Evolutionary conservation across 1,284 basidiomycete species (phyloP), one percentile per base, ranked within the genome.

Genomic region (Microbotryum scabiosae): DNA sequence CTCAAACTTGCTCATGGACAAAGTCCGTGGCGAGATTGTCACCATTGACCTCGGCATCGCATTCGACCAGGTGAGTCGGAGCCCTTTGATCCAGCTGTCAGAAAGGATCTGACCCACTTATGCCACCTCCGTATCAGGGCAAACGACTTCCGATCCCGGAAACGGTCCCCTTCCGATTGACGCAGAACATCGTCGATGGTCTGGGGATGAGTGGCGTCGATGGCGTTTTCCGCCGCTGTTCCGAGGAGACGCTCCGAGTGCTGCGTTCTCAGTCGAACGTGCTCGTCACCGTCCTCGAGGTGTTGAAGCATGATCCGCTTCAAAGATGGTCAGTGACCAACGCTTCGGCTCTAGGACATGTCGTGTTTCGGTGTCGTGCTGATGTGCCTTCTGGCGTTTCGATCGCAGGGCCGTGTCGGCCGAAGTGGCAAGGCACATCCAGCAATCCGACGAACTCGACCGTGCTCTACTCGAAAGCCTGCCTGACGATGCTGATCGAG

Each of bases 31-130:
- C 25, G 91, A 97, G 74, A 80, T 94, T 41, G 83, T 93, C 5
- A 89, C 97, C 73, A 98, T 98, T 57, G 94, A 98, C 76, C 81
- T 98, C 36, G 94, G 94, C 2, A 90, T 97, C 59, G 91, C 92
- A 0, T 98, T 98, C 75, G 96, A 97, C 68, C 90, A 91, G 78
- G 90, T 88, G 62, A 70, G 81, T 69, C 14, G 5, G 16, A 41
- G 5, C 41, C 53, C 50, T 23, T 56, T 36, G 28, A 14, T 20
- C 30, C 51, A 51, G 26, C 21, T 12, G 16, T 18, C 2, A 18
- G 14, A 41, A 18, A 41, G 36, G 16, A 32, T 44, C 32, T 49
- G 28, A 48, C 8, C 50, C 6, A 20, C 45, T 20, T 44, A 28
- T 26, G 28, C 44, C 28, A 50, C 21, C 0, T 97, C 97, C 74